phyloP scores from a whole-genome alignment of 257 asterid species.

The Solanum lignicaule region DNA sequence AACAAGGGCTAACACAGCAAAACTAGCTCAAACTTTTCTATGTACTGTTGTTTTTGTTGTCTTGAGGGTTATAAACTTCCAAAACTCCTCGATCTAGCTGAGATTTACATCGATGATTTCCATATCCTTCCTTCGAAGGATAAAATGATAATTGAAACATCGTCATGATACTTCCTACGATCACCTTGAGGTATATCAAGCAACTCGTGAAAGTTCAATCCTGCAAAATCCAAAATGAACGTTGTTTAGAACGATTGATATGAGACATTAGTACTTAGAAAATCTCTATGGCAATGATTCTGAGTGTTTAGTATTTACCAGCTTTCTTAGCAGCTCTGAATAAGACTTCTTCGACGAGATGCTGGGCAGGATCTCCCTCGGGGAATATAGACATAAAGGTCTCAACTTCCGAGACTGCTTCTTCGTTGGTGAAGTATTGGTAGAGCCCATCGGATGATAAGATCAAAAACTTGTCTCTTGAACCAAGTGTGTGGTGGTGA shows the following conservation, averaged over 20 bases:
- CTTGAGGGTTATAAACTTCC: background rate
- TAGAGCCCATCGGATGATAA: conserved; percentile 94
- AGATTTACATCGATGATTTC: conserved; percentile 59
- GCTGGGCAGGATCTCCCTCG: conserved; percentile 98
- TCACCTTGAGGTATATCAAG: conserved; percentile 94
- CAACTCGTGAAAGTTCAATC: conserved; percentile 72
- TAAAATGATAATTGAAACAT: conserved; percentile 76
- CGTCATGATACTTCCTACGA: conserved; percentile 79
- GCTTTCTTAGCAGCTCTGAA: conserved; percentile 98
- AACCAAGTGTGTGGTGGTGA: conserved; percentile 64
- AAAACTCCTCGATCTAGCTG: conserved; percentile 4
- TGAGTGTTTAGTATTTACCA: conserved; percentile 30
- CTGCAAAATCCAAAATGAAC: conserved; percentile 21
- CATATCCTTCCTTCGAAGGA: conserved; percentile 95
- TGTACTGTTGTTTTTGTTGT: background rate
- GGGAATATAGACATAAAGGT: conserved; percentile 70
- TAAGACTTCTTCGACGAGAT: conserved; percentile 83
- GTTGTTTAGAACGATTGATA: background rate
- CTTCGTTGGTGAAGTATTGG: conserved; percentile 87
- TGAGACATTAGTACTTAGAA: background rate
- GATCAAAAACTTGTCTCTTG: conserved; percentile 72
- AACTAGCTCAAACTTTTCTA: background rate
- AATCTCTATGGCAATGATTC: background rate
- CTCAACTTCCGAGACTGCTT: conserved; percentile 85
- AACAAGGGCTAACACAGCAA: background rate